phyloP scores from a whole-genome alignment of 106 monocot species.

The Dioscorea alata region DNA sequence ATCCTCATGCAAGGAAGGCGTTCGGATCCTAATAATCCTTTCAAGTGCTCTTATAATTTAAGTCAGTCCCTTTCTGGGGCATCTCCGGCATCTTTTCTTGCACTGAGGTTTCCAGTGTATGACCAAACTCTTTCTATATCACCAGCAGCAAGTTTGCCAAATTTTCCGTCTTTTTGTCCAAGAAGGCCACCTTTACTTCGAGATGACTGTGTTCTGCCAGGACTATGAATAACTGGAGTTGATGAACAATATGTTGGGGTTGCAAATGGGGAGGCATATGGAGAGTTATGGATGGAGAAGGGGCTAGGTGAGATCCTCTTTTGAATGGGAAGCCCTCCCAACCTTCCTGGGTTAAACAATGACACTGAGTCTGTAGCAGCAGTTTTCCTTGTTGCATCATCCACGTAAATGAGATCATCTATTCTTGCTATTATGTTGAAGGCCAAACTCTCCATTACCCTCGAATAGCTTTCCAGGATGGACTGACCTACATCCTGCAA shows the following conservation, averaged over 20 bases:
- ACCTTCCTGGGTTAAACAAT: slow-evolving; percentile 52
- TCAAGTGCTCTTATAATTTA: not conserved
- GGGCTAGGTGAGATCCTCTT: slow-evolving; percentile 92
- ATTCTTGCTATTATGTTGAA: slow-evolving; percentile 97
- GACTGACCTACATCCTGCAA: slow-evolving; percentile 93
- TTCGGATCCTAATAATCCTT: not conserved
- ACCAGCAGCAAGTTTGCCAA: slow-evolving; percentile 21
- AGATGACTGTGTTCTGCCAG: slow-evolving; percentile 28
- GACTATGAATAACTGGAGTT: slow-evolving; percentile 63
- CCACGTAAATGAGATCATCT: slow-evolving; percentile 88
- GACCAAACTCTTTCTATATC: slow-evolving; percentile 55
- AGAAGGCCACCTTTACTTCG: slow-evolving; percentile 10
- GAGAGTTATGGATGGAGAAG: slow-evolving; percentile 74
- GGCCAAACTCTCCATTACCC: slow-evolving; percentile 93
- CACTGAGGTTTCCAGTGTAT: slow-evolving; percentile 48
- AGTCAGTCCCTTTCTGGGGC: slow-evolving; percentile 59
- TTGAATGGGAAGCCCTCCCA: slow-evolving; percentile 71
- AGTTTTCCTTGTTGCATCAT: slow-evolving; percentile 69
- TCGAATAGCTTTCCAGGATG: slow-evolving; percentile 90
- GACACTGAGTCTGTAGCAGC: slow-evolving; percentile 28
- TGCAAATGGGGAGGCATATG: slow-evolving; percentile 73
- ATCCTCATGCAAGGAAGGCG: too few relatives aligned
- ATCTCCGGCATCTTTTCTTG: slow-evolving; percentile 53
- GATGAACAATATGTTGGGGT: slow-evolving; percentile 67
- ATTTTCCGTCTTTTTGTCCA: slow-evolving; percentile 20